Percentiles rank a stretch among this genome's conserved stretches.
Evolutionary conservation across 2,329 filamentous ascomycete genomes (phyloP).

Genomic region (Neopestalotiopsis sp.): DNA sequence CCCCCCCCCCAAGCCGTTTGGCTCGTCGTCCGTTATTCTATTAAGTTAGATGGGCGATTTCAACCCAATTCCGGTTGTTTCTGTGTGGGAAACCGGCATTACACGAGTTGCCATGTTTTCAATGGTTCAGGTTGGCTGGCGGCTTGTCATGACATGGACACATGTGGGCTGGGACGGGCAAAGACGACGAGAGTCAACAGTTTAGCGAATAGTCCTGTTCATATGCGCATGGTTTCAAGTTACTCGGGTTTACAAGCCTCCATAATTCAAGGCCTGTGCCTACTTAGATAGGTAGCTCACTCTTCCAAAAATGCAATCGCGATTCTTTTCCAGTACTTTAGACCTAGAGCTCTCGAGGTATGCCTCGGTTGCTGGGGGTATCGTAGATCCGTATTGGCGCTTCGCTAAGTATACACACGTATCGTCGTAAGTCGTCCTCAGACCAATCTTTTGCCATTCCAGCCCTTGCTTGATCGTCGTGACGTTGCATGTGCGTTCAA

Average conservation of each 20-base stretch:
- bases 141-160: not conserved
- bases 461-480: not conserved
- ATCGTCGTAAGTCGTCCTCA: slow-evolving; percentile 13
- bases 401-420: slow-evolving; percentile 12
- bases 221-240: not conserved
- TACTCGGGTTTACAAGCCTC: not conserved
- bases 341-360: not conserved
- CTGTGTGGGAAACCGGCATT: not conserved
- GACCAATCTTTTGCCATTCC: too few relatives aligned
- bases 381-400: not conserved
- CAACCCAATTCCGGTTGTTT: not conserved
- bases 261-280: not conserved
- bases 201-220: not conserved
- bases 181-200: not conserved
- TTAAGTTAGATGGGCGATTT: not conserved
- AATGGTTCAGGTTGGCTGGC: not conserved
- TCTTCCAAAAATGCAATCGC: not conserved
- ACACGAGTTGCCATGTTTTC: not conserved
- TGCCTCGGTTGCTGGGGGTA: not conserved
- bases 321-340: not conserved
- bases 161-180: not conserved
- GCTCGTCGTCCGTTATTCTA: not conserved
- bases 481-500: slow-evolving; percentile 43
- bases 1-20: too few relatives aligned
- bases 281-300: not conserved